These are phyloP conservation scores for Geosmithia morbida DNA, from an alignment of 2,329 filamentous ascomycete species.

Conservation along the genomic window DNA sequence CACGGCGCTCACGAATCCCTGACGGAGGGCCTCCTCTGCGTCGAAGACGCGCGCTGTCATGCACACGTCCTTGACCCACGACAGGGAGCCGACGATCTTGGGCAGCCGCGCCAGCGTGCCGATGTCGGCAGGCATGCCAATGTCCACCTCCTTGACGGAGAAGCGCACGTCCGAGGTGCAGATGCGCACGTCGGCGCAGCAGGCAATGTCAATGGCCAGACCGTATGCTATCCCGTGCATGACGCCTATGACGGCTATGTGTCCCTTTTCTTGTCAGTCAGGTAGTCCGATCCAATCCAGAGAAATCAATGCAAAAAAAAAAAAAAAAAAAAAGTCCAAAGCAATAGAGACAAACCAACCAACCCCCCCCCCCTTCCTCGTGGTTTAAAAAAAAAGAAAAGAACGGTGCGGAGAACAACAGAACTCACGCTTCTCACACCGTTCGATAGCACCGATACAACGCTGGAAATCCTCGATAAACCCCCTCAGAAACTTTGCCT, in stretches of 20 bases:
- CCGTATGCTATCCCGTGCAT: constrained; percentile 69
- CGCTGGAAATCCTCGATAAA: constrained; percentile 71
- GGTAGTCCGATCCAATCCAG: too few species aligned
- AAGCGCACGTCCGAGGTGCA: constrained; percentile 45
- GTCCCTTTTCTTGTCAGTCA: not conserved
- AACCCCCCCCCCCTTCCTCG: not conserved
- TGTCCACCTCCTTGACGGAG: constrained; percentile 70
- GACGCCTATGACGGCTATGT: constrained; percentile 60
- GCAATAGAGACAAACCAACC: too few species aligned
- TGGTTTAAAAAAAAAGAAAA: not conserved
- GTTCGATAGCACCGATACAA: constrained; percentile 62
- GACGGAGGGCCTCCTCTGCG: constrained; percentile 51
- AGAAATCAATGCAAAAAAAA: too few species aligned
- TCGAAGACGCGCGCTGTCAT: constrained; percentile 57
- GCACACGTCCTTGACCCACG: constrained; percentile 70
- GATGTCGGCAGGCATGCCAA: constrained; percentile 67
- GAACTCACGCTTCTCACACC: constrained; percentile 69
- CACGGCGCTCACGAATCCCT: constrained; percentile 57
- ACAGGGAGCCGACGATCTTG: constrained; percentile 54
- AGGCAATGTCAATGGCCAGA: constrained; percentile 60
- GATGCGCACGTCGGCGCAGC: constrained; percentile 57
- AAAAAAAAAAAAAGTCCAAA: too few species aligned
- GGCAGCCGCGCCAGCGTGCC: constrained; percentile 62
- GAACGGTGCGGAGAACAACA: not conserved
- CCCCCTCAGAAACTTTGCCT: constrained; percentile 44